Evolutionary conservation across 495 filamentous ascomycete genomes (phyloP).

Genomic region (Neurospora sp.): DNA sequence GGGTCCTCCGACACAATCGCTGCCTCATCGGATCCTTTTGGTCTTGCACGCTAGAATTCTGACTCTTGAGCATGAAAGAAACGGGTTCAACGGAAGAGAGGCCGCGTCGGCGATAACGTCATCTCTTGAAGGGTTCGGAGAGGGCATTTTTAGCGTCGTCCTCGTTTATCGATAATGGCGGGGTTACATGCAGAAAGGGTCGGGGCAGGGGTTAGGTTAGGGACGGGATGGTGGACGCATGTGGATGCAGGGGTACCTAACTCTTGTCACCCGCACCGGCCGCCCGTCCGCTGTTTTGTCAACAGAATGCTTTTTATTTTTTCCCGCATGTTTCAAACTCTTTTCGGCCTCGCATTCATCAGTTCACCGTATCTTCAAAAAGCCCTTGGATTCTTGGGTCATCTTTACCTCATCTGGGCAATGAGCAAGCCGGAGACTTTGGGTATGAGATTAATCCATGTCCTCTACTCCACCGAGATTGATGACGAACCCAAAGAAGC

Average conservation of each 20-base stretch:
- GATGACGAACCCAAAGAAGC: not conserved
- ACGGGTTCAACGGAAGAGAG: not conserved
- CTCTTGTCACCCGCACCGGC: not conserved
- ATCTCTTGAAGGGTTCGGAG: not conserved
- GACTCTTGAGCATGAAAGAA: not conserved
- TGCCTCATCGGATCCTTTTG: not conserved
- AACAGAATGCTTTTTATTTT: not conserved
- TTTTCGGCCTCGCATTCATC: not conserved
- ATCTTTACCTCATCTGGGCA: not conserved
- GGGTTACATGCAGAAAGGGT: not conserved
- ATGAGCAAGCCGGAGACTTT: not conserved
- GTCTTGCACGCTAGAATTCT: not conserved
- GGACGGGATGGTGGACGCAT: not conserved
- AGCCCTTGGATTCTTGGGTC: not conserved
- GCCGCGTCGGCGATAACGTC: not conserved
- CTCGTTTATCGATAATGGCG: not conserved
- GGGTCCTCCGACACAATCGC: not conserved
- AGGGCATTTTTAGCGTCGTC: not conserved
- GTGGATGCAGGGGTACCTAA: not conserved
- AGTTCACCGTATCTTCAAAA: not conserved
- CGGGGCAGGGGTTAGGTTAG: not conserved
- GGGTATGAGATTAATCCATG: not conserved
- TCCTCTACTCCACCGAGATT: not conserved
- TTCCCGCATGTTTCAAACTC: not conserved
- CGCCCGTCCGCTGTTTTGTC: not conserved